Base-by-base conservation (phyloP, 2,329 filamentous ascomycete genomes). In the Sphaerulina musiva region DNA sequence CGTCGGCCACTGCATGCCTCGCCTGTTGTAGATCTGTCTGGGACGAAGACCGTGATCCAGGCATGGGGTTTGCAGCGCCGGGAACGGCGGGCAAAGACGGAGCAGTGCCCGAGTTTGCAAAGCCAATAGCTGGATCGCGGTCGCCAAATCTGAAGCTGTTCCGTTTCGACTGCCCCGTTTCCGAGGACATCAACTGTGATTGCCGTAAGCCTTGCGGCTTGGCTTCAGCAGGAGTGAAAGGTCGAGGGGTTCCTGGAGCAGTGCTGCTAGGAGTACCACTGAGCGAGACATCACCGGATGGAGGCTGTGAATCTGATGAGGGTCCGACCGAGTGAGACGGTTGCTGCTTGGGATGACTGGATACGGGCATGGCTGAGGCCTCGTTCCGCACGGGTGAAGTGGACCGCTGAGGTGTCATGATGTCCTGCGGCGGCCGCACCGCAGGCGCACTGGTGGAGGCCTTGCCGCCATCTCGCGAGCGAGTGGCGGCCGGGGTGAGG, bases 101-200 rank as follows among this genome's bases (percentile, higher is more conserved):
- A 51, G 56, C 56, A 66, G 72, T 79, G 32, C 77, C 77, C 47
- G 68, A 70, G 47, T 61, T 70, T 20, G 67, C 61, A 54, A 63
- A 70, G 10, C 69, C 69, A 80, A 77, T 73, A 49, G 83, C 80
- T 53, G 84, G 80, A 72, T 92, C 89, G 63, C 86, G 84, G 57
- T 83, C 78, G 6, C 85, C 83, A 64, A 96, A 96, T 52, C 95
- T 84, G 62, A 95, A 96, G 60, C 90, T 81, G 6, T 86, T 80
- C 64, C 95, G 49, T 38, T 51, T 54, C 14, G 52, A 55, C 17
- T 62, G 54, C 17, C 42, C 41, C 7, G 46, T 51, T 9, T 48
- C 47, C n/a, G 50, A 41, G 26, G 42, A 42, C 9, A 17, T 75
- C 17, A 51, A 32, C 61, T 86, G 88, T 1, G 86, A 84, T 2